A percentile compares a stretch with the other conserved stretches of the same genome.
These are phyloP conservation scores for Auricularia auricula-judae DNA, from an alignment of 768 basidiomycete species.

Conservation along the genomic window DNA sequence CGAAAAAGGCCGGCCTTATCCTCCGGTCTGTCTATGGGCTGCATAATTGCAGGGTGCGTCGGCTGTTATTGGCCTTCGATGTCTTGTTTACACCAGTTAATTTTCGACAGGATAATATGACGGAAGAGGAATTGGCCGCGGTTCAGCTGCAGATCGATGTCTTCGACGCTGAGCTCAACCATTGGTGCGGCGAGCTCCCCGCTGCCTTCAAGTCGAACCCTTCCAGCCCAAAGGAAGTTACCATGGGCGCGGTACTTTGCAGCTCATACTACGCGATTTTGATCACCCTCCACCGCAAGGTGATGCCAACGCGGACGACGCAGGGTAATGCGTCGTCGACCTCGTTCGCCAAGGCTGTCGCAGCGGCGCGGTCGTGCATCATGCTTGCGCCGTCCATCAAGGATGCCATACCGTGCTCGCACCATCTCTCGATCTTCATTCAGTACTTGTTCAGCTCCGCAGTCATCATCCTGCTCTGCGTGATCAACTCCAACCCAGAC, in stretches of 20 bases:
- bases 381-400: constrained; percentile 77
- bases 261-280: constrained; percentile 84
- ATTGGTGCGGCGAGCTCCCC: constrained; percentile 78
- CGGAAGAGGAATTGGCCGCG: constrained; percentile 63
- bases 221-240: constrained; percentile 63
- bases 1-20: constrained; percentile 76
- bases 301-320: constrained; percentile 47
- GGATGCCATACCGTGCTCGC: constrained; percentile 73
- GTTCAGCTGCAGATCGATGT: constrained; percentile 70
- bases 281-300: constrained; percentile 81
- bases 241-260: constrained; percentile 77
- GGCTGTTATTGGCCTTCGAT: not conserved
- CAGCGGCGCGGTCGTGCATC: constrained; percentile 77
- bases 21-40: constrained; percentile 75
- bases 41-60: constrained; percentile 45
- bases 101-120: constrained; percentile 38
- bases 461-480: constrained; percentile 73
- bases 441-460: constrained; percentile 85
- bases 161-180: constrained; percentile 63
- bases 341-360: constrained; percentile 70
- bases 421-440: constrained; percentile 81
- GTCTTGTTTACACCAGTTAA: constrained; percentile 7
- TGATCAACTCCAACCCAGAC: constrained; percentile 68
- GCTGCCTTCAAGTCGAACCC: constrained; percentile 62
- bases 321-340: constrained; percentile 61